phyloP scores from a whole-genome alignment of 2,329 filamentous ascomycete species.

The Teratosphaeria destructans region DNA sequence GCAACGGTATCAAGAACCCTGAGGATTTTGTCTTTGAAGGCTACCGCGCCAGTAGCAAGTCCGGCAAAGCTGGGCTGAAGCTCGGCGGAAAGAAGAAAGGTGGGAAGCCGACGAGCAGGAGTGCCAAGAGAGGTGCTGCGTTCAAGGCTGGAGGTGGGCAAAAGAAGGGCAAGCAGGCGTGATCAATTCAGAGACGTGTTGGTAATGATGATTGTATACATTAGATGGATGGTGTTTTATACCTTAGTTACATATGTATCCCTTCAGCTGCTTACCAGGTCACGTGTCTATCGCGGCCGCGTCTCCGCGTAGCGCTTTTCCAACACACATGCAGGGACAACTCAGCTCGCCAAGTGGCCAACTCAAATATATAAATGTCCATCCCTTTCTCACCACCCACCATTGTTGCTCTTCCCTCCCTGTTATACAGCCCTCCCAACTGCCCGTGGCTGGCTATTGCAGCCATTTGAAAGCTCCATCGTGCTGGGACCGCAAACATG shows the following conservation, averaged over 20 bases:
- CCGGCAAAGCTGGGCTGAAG: conserved; percentile 53
- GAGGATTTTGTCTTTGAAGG: conserved; percentile 75
- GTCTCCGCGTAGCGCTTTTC: neutral
- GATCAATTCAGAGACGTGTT: neutral
- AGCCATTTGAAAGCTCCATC: neutral
- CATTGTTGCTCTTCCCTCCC: neutral
- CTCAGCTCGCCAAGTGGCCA: neutral
- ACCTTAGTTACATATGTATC: too few relatives aligned
- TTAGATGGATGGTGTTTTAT: neutral
- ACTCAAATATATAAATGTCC: neutral
- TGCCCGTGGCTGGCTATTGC: neutral
- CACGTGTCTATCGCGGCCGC: neutral
- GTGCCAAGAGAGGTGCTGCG: conserved; percentile 34
- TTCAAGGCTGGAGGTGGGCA: conserved; percentile 36
- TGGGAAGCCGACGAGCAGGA: conserved; percentile 32
- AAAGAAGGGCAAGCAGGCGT: conserved; percentile 5
- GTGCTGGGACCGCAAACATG: neutral
- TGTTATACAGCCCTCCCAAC: neutral
- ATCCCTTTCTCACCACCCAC: neutral
- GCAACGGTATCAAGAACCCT: conserved; percentile 42
- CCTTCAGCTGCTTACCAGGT: neutral
- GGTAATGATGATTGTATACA: neutral
- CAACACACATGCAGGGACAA: neutral
- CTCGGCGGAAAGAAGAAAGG: conserved; percentile 45
- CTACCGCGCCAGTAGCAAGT: conserved; percentile 57